Evolutionary conservation across 1,284 basidiomycete genomes (phyloP).

Genomic region (Rhodotorula glutinis): DNA sequence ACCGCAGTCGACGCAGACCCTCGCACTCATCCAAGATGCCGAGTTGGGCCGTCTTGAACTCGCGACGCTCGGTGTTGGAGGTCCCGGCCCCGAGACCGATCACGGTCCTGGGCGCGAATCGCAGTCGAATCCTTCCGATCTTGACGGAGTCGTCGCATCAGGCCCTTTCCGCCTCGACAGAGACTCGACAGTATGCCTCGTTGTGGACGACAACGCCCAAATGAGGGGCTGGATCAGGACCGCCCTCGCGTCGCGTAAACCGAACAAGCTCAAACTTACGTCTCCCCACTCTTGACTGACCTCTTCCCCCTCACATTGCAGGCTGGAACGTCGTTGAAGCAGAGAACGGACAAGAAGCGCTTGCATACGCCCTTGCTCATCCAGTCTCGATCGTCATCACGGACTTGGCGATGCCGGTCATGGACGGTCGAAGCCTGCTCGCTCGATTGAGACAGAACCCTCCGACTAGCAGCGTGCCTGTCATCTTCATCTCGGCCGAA

Average conservation of each 20-base stretch:
- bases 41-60: slow-evolving; percentile 18
- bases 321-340: slow-evolving; percentile 36
- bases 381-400: slow-evolving; percentile 33
- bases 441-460: slow-evolving; percentile 32
- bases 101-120: not conserved
- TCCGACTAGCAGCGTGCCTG: slow-evolving; percentile 31
- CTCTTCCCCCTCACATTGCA: not conserved
- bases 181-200: slow-evolving; percentile 12
- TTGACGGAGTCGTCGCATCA: not conserved
- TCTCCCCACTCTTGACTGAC: not conserved
- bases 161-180: slow-evolving; percentile 19
- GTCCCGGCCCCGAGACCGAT: too few relatives aligned
- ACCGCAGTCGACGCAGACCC: slow-evolving; percentile 8
- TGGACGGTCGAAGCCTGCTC: slow-evolving; percentile 35
- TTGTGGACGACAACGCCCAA: slow-evolving; percentile 29
- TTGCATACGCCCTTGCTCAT: slow-evolving; percentile 32
- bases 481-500: slow-evolving; percentile 44
- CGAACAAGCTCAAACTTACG: not conserved
- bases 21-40: slow-evolving; percentile 32
- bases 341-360: slow-evolving; percentile 34
- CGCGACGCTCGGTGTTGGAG: too few relatives aligned
- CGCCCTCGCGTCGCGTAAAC: slow-evolving; percentile 34
- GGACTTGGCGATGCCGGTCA: slow-evolving; percentile 39
- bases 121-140: not conserved
- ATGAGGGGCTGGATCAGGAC: slow-evolving; percentile 33